phyloP scores from a whole-genome alignment of 768 basidiomycete species.

The Vishniacozyma victoriae region DNA sequence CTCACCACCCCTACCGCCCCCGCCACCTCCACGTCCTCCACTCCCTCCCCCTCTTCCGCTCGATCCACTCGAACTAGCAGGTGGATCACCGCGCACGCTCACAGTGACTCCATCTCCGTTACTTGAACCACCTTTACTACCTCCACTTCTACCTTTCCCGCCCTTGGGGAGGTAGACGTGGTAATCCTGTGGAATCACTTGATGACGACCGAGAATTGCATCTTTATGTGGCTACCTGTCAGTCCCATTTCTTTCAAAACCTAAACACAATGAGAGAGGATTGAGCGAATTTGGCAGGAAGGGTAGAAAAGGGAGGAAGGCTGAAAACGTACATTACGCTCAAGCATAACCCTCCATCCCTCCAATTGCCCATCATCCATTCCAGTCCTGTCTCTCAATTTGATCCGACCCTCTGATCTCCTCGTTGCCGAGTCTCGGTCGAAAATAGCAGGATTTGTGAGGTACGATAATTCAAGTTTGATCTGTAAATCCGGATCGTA shows the following conservation, averaged over 20 bases:
- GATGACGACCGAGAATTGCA: conserved; percentile 30
- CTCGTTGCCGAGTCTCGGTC: conserved; percentile 68
- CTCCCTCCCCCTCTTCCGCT: background rate
- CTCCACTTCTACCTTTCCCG: conserved; percentile 49
- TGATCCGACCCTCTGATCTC: conserved; percentile 60
- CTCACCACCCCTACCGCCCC: conserved; percentile 47
- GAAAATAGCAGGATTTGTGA: conserved; percentile 68
- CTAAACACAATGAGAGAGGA: background rate
- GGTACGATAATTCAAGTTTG: conserved; percentile 69
- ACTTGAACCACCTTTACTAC: conserved; percentile 38
- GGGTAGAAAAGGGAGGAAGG: background rate
- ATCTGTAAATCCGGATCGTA: conserved; percentile 51
- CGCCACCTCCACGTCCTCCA: conserved; percentile 42
- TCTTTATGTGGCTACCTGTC: conserved; percentile 35
- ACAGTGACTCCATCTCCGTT: conserved; percentile 48
- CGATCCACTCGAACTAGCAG: background rate
- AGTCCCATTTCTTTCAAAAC: background rate
- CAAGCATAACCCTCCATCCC: conserved; percentile 86
- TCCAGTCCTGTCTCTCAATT: conserved; percentile 67
- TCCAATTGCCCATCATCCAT: conserved; percentile 74
- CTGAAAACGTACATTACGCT: conserved; percentile 63
- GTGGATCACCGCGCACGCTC: conserved; percentile 10
- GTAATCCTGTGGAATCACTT: conserved; percentile 8
- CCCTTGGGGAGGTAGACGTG: background rate
- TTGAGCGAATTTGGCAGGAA: no score